Evolutionary conservation across 768 basidiomycete genomes (phyloP).

Genomic region (Imleria badia): DNA sequence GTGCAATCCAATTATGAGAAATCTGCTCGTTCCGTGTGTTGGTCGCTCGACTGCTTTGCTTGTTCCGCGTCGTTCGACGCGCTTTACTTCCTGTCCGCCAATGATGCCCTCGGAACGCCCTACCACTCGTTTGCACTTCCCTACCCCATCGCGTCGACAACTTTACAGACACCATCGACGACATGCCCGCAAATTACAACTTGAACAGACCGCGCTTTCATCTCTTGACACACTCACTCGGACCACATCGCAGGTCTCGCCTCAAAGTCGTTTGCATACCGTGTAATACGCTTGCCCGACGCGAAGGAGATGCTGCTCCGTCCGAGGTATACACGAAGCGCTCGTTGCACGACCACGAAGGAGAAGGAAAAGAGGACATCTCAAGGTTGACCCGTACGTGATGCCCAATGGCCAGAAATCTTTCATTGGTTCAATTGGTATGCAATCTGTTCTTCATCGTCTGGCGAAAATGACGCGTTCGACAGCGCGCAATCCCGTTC

Average conservation of each 20-base stretch:
- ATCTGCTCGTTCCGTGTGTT: no score
- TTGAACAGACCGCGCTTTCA: slow-evolving; percentile 51
- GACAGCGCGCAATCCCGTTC: slow-evolving; percentile 56
- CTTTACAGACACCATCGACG: slow-evolving; percentile 52
- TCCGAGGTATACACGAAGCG: slow-evolving; percentile 69
- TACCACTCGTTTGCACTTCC: slow-evolving; percentile 74
- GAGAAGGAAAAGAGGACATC: slow-evolving; percentile 50
- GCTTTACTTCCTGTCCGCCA: not conserved
- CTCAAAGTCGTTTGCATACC: slow-evolving; percentile 69
- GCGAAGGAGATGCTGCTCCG: slow-evolving; percentile 84
- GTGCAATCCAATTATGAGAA: no score
- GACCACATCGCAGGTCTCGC: slow-evolving; percentile 83
- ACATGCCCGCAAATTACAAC: slow-evolving; percentile 33
- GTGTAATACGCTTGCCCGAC: slow-evolving; percentile 75
- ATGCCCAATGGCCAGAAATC: slow-evolving; percentile 47
- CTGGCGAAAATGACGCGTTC: not conserved
- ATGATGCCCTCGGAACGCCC: slow-evolving; percentile 75
- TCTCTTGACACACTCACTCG: slow-evolving; percentile 82
- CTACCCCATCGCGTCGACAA: slow-evolving; percentile 87
- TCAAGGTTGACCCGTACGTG: slow-evolving; percentile 55
- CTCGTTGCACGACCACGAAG: slow-evolving; percentile 47
- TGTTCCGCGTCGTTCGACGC: no score
- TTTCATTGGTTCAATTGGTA: slow-evolving; percentile 46
- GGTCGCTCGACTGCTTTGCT: no score
- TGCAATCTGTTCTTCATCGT: not conserved